Base-by-base conservation (phyloP, 169 alveolate species). In the Besnoitia besnoiti region DNA sequence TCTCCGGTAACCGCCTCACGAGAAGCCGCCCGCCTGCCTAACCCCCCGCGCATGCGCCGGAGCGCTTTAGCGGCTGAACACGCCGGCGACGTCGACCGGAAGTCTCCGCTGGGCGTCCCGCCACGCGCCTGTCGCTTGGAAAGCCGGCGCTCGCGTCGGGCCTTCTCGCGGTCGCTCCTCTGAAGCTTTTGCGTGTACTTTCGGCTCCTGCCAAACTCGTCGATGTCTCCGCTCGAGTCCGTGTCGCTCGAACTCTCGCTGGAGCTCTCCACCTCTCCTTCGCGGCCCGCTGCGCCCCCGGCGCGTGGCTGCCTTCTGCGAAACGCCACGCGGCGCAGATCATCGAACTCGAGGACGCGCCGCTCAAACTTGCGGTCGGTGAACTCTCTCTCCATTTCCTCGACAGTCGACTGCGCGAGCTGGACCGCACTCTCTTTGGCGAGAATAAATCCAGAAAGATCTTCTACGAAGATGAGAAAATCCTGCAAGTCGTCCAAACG, bases 111-210 rank as follows among this genome's bases (percentile, higher is more conserved):
- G 5, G 12, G n/a, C n/a, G n/a, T n/a, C n/a, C n/a, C n/a, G n/a
- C n/a, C 67, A 5, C n/a, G 30, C 12, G 67, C 12, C 67, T 55
- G 80, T n/a, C 80, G 39, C 80, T 42, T 1, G 14, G 44, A 21
- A 14, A 33, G 44, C 21, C 80, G 39, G 42, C 80, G 40, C 24
- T 37, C 80, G 19, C 39, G 80, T 0, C 80, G 40, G 30, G 80
- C 80, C 21, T 67, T 35, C 44, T 19, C 24, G 12, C 80, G 39
- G 47, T 30, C 80, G 47, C 80, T 35, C 24, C 39, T 14, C 44
- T 67, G 80, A 37, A 67, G 39, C 42, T 67, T 67, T 42, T 67
- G 80, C 80, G 80, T 67, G 80, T 67, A 67, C 80, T 67, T 67
- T 14, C 80, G 80, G 44, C 80, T 67, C 24, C 80, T 37, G 2